These are phyloP conservation scores for Alternaria gaisen DNA, from an alignment of 2,329 filamentous ascomycete species.

Conservation along the genomic window DNA sequence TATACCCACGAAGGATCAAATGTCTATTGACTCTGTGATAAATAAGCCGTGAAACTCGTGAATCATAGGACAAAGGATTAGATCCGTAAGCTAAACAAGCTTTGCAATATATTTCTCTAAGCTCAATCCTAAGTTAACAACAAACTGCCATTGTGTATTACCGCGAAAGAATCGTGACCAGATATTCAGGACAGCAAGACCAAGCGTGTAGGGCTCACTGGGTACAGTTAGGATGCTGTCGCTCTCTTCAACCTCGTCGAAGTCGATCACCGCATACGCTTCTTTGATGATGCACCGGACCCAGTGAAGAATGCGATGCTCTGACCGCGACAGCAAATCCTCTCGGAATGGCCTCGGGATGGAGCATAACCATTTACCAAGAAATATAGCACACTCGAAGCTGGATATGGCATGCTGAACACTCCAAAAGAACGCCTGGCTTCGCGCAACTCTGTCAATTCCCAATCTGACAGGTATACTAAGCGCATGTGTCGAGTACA, in stretches of 20 bases:
- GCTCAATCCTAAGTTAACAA: slow-evolving; percentile 57
- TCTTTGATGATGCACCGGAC: slow-evolving; percentile 58
- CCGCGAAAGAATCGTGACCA: slow-evolving; percentile 60
- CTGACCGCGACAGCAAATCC: slow-evolving; percentile 35
- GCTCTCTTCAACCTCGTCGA: slow-evolving; percentile 28
- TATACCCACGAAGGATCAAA: not conserved
- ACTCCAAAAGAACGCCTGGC: slow-evolving; percentile 66
- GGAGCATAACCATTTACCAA: slow-evolving; percentile 60
- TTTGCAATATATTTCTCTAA: slow-evolving; percentile 41
- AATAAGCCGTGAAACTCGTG: not conserved
- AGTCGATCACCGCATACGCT: slow-evolving; percentile 51
- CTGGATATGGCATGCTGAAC: slow-evolving; percentile 65
- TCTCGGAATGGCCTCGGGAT: slow-evolving; percentile 33
- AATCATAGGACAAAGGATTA: not conserved
- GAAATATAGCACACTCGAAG: slow-evolving; percentile 63
- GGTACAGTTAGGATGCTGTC: slow-evolving; percentile 22
- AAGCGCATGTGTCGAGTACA: slow-evolving; percentile 64
- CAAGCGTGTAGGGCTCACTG: slow-evolving; percentile 44
- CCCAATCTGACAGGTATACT: slow-evolving; percentile 66
- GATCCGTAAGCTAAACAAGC: not conserved
- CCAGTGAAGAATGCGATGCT: slow-evolving; percentile 59
- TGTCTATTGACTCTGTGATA: too few relatives aligned
- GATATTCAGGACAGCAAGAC: slow-evolving; percentile 55
- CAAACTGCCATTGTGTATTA: slow-evolving; percentile 60
- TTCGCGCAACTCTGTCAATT: slow-evolving; percentile 63